Percentiles rank a stretch among this genome's conserved stretches.
phyloP scores from a whole-genome alignment of 1,284 basidiomycete genomes.

The Leccinum subrobustum region DNA sequence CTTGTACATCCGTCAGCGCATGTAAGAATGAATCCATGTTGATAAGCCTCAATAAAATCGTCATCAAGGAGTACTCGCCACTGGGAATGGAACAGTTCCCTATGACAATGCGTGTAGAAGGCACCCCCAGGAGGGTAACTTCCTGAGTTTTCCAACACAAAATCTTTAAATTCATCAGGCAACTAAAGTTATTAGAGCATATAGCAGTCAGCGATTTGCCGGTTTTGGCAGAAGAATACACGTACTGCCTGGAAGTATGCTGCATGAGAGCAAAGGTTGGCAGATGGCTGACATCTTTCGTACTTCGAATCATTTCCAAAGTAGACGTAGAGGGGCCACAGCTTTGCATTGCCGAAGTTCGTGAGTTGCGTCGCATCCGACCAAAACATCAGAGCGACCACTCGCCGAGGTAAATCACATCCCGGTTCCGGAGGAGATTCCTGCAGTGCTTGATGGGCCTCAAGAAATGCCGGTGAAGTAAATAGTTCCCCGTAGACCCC shows the following conservation, averaged over 20 bases:
- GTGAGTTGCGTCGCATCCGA: neutral
- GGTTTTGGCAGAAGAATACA: neutral
- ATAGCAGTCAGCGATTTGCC: neutral
- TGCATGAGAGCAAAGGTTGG: neutral
- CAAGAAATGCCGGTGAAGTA: neutral
- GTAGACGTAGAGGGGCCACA: neutral
- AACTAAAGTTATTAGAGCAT: neutral
- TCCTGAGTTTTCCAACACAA: neutral
- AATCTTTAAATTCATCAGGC: neutral
- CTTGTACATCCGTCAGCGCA: neutral
- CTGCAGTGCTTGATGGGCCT: neutral
- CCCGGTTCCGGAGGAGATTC: neutral
- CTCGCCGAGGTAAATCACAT: neutral
- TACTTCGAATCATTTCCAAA: neutral
- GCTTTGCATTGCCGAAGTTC: neutral
- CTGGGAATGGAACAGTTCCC: neutral
- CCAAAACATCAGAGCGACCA: neutral
- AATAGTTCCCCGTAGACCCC: neutral
- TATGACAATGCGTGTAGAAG: neutral
- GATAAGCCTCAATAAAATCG: neutral
- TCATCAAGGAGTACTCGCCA: neutral
- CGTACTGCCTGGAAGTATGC: neutral
- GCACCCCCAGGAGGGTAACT: neutral
- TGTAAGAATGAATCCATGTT: neutral
- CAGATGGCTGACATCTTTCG: neutral